These are phyloP conservation scores for Penicillium thymicola DNA, from an alignment of 2,329 filamentous ascomycete genomes.

Conservation along the genomic window DNA sequence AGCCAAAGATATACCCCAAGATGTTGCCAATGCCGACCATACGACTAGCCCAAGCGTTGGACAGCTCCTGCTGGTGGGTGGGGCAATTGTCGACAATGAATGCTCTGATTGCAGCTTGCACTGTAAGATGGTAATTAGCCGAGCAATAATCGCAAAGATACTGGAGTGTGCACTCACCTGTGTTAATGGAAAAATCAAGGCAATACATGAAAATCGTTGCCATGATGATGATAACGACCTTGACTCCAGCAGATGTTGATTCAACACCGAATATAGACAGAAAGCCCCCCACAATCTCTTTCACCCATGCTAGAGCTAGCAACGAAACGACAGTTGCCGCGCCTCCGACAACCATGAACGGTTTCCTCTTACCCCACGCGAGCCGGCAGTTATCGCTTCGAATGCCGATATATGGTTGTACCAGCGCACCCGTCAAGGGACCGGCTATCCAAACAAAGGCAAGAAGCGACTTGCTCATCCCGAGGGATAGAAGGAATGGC, in stretches of 20 bases:
- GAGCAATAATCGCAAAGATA: not conserved
- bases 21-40: slow-evolving; percentile 88
- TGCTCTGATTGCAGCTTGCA: slow-evolving; percentile 69
- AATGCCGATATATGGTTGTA: slow-evolving; percentile 81
- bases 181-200: slow-evolving; percentile 93
- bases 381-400: slow-evolving; percentile 73
- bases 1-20: slow-evolving; percentile 82
- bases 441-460: slow-evolving; percentile 83
- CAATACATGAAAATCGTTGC: slow-evolving; percentile 86
- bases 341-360: slow-evolving; percentile 73
- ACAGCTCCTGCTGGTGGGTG: slow-evolving; percentile 86
- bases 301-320: slow-evolving; percentile 69
- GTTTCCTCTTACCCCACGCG: slow-evolving; percentile 73
- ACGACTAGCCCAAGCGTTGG: slow-evolving; percentile 91
- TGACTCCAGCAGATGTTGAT: slow-evolving; percentile 61
- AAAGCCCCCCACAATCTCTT: slow-evolving; percentile 66
- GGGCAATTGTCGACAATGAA: slow-evolving; percentile 91
- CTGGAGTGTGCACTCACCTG: slow-evolving; percentile 60
- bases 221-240: slow-evolving; percentile 66
- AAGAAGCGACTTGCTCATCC: slow-evolving; percentile 77
- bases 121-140: slow-evolving; percentile 39
- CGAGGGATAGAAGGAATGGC: slow-evolving; percentile 74
- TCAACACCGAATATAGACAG: slow-evolving; percentile 69
- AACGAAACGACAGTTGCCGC: slow-evolving; percentile 65
- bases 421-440: slow-evolving; percentile 71